A percentile compares a stretch with the other conserved stretches of the same genome.
These are phyloP conservation scores for Chalaropsis thielavioides DNA, from an alignment of 2,329 filamentous ascomycete species.

Conservation along the genomic window DNA sequence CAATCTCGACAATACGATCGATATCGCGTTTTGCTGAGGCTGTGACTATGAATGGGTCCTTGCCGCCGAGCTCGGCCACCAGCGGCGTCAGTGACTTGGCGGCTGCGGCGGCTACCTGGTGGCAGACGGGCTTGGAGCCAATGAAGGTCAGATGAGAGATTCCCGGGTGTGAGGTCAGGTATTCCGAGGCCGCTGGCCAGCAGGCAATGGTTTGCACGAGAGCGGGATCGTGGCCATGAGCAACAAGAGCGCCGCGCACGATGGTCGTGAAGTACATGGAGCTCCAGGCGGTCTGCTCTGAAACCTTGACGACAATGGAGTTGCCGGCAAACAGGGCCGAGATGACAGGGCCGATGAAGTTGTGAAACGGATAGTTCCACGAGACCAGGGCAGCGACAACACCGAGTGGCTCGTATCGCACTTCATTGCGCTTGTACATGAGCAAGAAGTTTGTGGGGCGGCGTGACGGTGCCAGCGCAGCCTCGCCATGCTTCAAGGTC, in stretches of 20 bases:
- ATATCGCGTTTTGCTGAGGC: conserved; percentile 59
- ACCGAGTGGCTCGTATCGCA: conserved; percentile 81
- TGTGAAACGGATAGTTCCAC: conserved; percentile 98
- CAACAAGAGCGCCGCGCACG: conserved; percentile 60
- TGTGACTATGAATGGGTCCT: conserved; percentile 81
- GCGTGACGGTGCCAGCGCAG: conserved; percentile 53
- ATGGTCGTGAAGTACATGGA: conserved; percentile 68
- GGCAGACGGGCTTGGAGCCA: conserved; percentile 72
- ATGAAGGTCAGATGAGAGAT: conserved; percentile 93
- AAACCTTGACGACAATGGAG: conserved; percentile 82
- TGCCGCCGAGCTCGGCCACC: conserved; percentile 83
- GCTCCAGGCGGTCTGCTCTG: conserved; percentile 92
- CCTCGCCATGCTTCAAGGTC: conserved; percentile 84
- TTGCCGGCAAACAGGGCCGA: conserved; percentile 85
- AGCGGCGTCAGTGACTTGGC: conserved; percentile 77
- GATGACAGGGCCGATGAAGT: conserved; percentile 81
- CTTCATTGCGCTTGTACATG: conserved; percentile 86
- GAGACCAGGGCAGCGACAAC: conserved; percentile 86
- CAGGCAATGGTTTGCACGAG: conserved; percentile 76
- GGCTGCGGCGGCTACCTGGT: conserved; percentile 74
- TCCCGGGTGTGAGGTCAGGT: conserved; percentile 70
- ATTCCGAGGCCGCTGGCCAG: conserved; percentile 68
- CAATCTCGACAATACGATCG: conserved; percentile 58
- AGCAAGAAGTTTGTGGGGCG: conserved; percentile 84
- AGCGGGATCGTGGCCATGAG: conserved; percentile 67